These are phyloP conservation scores for Cucumis variabilis DNA, from an alignment of 331 rosid genomes.

Conservation along the genomic window DNA sequence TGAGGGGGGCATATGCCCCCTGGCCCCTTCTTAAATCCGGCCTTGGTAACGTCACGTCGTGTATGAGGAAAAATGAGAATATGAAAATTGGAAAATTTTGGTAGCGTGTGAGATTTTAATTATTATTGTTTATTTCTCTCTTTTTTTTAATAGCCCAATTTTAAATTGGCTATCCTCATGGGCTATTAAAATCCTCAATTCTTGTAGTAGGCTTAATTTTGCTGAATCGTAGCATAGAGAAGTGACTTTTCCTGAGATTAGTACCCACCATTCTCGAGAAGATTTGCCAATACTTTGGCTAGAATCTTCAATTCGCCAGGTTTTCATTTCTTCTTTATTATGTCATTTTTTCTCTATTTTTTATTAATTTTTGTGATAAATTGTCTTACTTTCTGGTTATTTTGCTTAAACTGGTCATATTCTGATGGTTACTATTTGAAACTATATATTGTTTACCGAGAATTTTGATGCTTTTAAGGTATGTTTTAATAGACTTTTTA, in stretches of 20 bases:
- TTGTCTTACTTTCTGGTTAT: not conserved
- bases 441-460: not conserved
- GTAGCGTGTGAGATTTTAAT: no score
- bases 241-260: constrained; percentile 96
- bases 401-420: not conserved
- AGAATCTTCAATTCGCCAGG: constrained; percentile 98
- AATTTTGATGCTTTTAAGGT: not conserved
- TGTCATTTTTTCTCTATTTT: not conserved
- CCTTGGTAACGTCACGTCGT: no score
- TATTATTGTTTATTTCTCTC: no score
- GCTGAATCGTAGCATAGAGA: constrained; percentile 81
- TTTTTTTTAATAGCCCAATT: no score
- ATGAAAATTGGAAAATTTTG: no score
- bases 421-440: not conserved
- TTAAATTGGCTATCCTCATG: no score
- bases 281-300: constrained; percentile 93
- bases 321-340: constrained; percentile 28
- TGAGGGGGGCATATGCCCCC: no score
- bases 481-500: no score
- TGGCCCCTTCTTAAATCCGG: no score
- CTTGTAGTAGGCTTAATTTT: no score
- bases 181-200: no score
- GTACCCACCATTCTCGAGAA: constrained; percentile 96
- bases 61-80: no score
- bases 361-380: not conserved